Percentiles rank a stretch among this genome's conserved stretches.
Conservation (phyloP, 371 early-diverging fungal genomes). For the Smittium culicis region DNA sequence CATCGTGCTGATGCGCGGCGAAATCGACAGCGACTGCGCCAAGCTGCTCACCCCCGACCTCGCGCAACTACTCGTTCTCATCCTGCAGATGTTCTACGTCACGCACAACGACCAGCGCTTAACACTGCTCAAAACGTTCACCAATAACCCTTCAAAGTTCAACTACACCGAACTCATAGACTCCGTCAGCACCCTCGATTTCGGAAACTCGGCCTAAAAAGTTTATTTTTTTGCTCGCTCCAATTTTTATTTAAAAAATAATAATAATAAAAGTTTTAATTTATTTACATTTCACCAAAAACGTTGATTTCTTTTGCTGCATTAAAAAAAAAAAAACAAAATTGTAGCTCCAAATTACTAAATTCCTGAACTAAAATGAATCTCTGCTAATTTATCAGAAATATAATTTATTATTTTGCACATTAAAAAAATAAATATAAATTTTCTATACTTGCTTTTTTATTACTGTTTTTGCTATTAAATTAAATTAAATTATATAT, state of each 20-base stretch:
- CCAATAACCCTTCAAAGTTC: constrained; percentile 55
- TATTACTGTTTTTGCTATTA: too few species aligned
- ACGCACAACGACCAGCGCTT: constrained; percentile 53
- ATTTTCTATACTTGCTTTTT: too few species aligned
- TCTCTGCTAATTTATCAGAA: too few species aligned
- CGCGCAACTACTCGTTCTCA: constrained; percentile 69
- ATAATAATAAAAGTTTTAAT: not conserved
- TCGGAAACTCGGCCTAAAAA: not conserved
- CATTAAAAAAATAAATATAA: too few species aligned
- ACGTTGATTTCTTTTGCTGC: too few species aligned
- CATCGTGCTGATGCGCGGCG: constrained; percentile 85
- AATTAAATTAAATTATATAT: too few species aligned
- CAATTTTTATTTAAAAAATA: not conserved
- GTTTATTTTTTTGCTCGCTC: not conserved
- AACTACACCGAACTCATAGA: constrained; percentile 59
- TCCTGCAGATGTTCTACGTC: constrained; percentile 77
- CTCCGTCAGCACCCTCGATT: constrained; percentile 22
- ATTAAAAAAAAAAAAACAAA: too few species aligned
- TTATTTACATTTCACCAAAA: too few species aligned
- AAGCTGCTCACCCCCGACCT: constrained; percentile 41
- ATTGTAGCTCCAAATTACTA: not conserved
- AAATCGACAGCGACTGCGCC: constrained; percentile 35
- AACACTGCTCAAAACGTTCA: constrained; percentile 60
- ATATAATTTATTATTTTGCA: too few species aligned
- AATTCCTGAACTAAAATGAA: too few species aligned